Conservation (phyloP, 306 rosid species). For the Betula pendula region DNA sequence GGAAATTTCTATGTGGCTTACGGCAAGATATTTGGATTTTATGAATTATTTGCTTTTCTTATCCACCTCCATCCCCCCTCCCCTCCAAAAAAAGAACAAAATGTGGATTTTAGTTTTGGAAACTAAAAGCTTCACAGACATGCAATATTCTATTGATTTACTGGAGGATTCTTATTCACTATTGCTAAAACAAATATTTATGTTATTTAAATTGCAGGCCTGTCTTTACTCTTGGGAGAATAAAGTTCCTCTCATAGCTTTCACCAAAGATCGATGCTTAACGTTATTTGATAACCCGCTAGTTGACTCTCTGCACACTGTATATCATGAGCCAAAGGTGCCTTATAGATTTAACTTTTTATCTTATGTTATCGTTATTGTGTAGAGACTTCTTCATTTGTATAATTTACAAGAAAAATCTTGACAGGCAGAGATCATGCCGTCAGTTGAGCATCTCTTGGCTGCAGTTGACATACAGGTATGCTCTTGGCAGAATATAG, state of each 20-base stretch:
- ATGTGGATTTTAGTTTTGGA: background rate
- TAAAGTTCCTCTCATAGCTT: slow-evolving; percentile 79
- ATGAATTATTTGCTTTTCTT: slow-evolving; percentile 14
- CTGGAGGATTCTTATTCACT: slow-evolving; percentile 9
- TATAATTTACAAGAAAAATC: slow-evolving; percentile 23
- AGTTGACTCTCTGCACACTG: slow-evolving; percentile 68
- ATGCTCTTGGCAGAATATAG: slow-evolving; percentile 12
- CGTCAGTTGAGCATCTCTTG: slow-evolving; percentile 81
- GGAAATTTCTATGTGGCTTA: no score
- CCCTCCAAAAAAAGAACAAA: no score
- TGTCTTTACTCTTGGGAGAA: slow-evolving; percentile 74
- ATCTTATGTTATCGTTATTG: slow-evolving; percentile 9
- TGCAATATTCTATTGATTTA: slow-evolving; percentile 14
- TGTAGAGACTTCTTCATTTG: slow-evolving; percentile 18
- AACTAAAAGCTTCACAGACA: slow-evolving; percentile 14
- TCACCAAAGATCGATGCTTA: slow-evolving; percentile 79
- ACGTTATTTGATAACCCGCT: slow-evolving; percentile 79
- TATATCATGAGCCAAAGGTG: slow-evolving; percentile 94
- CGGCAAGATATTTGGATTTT: background rate
- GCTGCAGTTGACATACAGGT: slow-evolving; percentile 87
- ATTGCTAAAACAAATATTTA: background rate
- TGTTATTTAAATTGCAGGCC: slow-evolving; percentile 54
- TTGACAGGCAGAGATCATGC: slow-evolving; percentile 82
- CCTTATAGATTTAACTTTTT: slow-evolving; percentile 1
- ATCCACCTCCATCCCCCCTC: no score